Base-by-base conservation (phyloP, 2,329 filamentous ascomycete genomes). In the Aspergillus sp. region DNA sequence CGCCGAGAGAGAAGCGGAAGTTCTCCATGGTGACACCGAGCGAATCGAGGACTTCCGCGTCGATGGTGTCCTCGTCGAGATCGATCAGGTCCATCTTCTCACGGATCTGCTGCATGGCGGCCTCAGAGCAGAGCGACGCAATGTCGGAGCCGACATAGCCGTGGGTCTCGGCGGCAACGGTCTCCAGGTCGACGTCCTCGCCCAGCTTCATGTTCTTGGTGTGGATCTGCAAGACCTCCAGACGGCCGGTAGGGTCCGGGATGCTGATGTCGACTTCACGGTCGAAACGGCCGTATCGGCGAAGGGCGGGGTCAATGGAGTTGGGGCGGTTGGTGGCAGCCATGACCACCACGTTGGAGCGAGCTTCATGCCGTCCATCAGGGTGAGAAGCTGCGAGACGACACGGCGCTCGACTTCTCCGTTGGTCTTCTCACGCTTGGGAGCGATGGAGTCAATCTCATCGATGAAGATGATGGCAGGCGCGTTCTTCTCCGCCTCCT, bases 41-140 rank as follows among this genome's bases (percentile, higher is more conserved):
- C 28, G 91, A 96, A 67, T 98, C 91, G 34, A 98, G 77, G 32
- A 98, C 91, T 69, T 98, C 91, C 17, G 91, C 91, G 53, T 98
- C 91, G 43, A 98, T 98, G 41, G 91, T 98, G 57, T 98, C 91
- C 69, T 98, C 91, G 45, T 98, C 91, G 20, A 98, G 75, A 65
- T 98, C 91, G 49, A 98, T 98, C 44, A 98, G 77, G 60, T 98
- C 91, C 91, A 98, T 98, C 82, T 98, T 98, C 69, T 98, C 91
- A 69, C 91, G 89, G 65, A 98, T 98, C 69, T 98, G 91, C 66
- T 98, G 91, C 91, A 98, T 98, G 44, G 91, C 91, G 58, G 91
- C 91, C 68, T 98, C 91, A 5, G 91, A 98, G 70, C 91, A 98
- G 40, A 98, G 85, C 17, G 91, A 93, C 38, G 91, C 91, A 62